phyloP scores from a whole-genome alignment of 176 grass and related monocot genomes.

The Raddia distichophylla region DNA sequence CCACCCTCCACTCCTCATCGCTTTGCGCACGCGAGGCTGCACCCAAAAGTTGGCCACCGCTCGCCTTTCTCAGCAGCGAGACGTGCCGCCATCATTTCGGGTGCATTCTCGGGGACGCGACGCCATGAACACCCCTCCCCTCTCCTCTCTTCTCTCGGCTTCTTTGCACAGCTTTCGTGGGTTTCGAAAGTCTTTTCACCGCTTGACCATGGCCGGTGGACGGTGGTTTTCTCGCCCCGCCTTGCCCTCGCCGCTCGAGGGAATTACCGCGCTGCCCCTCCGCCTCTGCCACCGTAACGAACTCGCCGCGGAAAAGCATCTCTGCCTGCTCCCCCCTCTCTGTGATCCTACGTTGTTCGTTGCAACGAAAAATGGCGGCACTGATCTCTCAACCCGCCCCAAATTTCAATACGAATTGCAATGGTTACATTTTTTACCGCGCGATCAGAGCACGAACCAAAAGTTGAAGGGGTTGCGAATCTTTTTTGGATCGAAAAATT shows the following conservation, averaged over 20 bases:
- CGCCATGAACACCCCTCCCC: no score
- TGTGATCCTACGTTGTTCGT: background rate
- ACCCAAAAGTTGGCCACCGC: constrained; percentile 1
- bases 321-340: background rate
- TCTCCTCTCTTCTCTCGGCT: background rate
- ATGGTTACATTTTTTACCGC: background rate
- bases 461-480: background rate
- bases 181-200: constrained; percentile 29
- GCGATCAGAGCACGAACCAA: background rate
- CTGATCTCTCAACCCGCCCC: background rate
- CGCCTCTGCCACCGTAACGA: constrained; percentile 27
- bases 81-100: background rate
- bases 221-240: background rate
- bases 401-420: constrained; percentile 30
- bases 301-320: constrained; percentile 3
- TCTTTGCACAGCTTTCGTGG: constrained; percentile 33
- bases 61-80: background rate
- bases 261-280: constrained; percentile 7
- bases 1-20: background rate
- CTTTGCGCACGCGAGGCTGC: constrained; percentile 36
- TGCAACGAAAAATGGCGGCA: background rate
- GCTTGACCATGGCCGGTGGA: constrained; percentile 52
- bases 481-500: background rate
- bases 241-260: no score
- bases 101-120: constrained; percentile 29